phyloP scores from a whole-genome alignment of 768 basidiomycete species.

The Leucosporidium scottii region DNA sequence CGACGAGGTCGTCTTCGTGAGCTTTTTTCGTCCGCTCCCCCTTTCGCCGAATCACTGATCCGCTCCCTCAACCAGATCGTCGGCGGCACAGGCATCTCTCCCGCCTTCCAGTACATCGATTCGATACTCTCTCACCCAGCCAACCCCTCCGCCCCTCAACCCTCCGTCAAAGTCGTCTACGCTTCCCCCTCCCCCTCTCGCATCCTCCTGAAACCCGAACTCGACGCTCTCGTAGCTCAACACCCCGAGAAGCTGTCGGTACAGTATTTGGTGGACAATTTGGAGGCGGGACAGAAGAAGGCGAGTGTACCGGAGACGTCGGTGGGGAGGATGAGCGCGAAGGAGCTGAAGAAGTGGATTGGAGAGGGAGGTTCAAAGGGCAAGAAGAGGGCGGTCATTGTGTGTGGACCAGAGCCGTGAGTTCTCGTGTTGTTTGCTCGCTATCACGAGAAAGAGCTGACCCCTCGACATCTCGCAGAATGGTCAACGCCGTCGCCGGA shows the following conservation, averaged over 20 bases:
- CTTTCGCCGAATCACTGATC: neutral
- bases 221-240: neutral
- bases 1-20: constrained; percentile 36
- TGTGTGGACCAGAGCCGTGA: constrained; percentile 37
- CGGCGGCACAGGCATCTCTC: constrained; percentile 38
- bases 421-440: neutral
- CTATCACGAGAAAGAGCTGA: neutral
- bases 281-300: neutral
- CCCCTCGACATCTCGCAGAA: constrained; percentile 3
- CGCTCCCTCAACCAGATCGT: constrained; percentile 28
- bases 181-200: constrained; percentile 23
- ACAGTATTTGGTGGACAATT: constrained; percentile 23
- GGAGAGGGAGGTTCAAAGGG: constrained; percentile 2
- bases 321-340: constrained; percentile 10
- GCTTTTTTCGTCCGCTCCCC: neutral
- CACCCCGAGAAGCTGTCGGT: neutral
- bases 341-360: constrained; percentile 12
- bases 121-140: neutral
- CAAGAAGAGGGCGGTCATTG: constrained; percentile 17
- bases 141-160: neutral
- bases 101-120: constrained; percentile 30
- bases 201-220: constrained; percentile 12
- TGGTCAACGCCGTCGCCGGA: constrained; percentile 32
- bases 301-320: neutral
- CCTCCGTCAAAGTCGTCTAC: constrained; percentile 30